Conservation (phyloP, 164 flowering plant species). For the Macadamia integrifolia region DNA sequence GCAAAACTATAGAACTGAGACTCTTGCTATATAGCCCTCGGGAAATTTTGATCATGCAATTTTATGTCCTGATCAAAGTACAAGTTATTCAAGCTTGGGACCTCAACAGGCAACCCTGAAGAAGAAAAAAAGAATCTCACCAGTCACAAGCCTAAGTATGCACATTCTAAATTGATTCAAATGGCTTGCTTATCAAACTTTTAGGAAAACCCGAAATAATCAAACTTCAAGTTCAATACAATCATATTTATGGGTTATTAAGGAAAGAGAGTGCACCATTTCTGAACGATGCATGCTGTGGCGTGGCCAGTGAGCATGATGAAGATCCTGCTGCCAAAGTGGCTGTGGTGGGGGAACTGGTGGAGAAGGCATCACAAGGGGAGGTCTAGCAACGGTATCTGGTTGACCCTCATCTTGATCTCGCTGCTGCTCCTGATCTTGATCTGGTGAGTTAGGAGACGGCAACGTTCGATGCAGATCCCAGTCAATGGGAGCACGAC, state of each 20-base stretch:
- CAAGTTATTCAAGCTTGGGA: too few relatives aligned
- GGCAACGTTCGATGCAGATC: conserved; percentile 52
- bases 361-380: conserved; percentile 51
- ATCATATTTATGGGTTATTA: background rate
- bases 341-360: conserved; percentile 81
- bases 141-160: too few relatives aligned
- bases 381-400: conserved; percentile 40
- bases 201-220: background rate
- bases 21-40: too few relatives aligned
- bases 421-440: conserved; percentile 39
- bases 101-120: too few relatives aligned
- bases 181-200: too few relatives aligned
- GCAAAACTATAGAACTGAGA: too few relatives aligned
- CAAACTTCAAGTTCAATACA: background rate
- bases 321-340: conserved; percentile 64
- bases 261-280: conserved; percentile 38
- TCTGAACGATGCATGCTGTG: conserved; percentile 71
- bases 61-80: too few relatives aligned
- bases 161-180: too few relatives aligned
- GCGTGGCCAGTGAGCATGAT: conserved; percentile 65
- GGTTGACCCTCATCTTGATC: conserved; percentile 38
- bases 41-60: too few relatives aligned
- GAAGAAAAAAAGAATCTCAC: too few relatives aligned
- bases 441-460: conserved; percentile 40
- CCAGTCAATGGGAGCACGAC: conserved; percentile 59